Base-by-base conservation (phyloP, 192 early-diverging fungal genomes). In the Podila minutissima region DNA sequence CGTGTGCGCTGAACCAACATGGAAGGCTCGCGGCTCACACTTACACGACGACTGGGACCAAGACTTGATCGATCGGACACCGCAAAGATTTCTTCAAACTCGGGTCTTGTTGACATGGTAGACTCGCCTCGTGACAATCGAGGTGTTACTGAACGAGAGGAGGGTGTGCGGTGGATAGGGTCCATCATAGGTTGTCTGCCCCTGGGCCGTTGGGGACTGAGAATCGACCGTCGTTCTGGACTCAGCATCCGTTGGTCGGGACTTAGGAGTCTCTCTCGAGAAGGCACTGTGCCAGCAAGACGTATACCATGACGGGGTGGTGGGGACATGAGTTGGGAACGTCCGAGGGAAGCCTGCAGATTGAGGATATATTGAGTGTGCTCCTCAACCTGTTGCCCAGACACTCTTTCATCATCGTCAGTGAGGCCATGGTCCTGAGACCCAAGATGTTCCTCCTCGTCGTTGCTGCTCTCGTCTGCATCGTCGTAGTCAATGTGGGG, bases 401-500 rank as follows among this genome's bases (percentile, higher is more conserved):
- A 26, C 53, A 55, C 24, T 10, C 53, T 55, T n/a, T 55, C 53
- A 5, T 55, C 53, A 22, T 55, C 53, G 6, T 55, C 53, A 9
- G n/a, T 46, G 15, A 46, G 41, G 15, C 41, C 41, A 12, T 46
- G 41, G 41, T 46, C 41, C 15, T 46, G 41, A 12, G 41, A 46
- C 41, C 41, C 41, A 46, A 15, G 11, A 17, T 13, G 41, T 46
- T 13, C 15, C 8, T 24, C n/a, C 53, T 55, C 53, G n/a, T 26
- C 53, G 22, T 24, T 55, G 2, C 53, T 55, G 53, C 24, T 55
- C 53, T 55, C 41, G 15, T 55, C 53, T 20, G 6, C 53, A 20
- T 78, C 62, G 4, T 33, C 64, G 35, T 71, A 71, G 29, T 78
- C 69, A 51, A 71, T 58, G n/a, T 65, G 59, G 1, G 64, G 29